Base-by-base conservation (phyloP, 495 filamentous ascomycete species). In the Neurospora sp. region DNA sequence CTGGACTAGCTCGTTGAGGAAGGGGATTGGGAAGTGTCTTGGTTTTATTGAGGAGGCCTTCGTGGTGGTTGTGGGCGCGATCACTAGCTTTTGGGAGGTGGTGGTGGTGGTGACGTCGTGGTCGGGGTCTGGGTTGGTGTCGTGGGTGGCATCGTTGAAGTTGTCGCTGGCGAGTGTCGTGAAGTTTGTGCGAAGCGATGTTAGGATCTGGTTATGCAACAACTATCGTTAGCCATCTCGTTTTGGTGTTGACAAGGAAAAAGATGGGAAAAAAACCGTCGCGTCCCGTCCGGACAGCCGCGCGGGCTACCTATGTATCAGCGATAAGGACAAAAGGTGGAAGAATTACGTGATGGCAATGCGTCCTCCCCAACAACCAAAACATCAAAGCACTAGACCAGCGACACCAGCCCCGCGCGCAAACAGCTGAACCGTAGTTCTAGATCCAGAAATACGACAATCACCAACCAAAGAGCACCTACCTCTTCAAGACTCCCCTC, bases 161-260 rank as follows among this genome's bases (percentile, higher is more conserved):
- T 61, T 14, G 14, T 6, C 0, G 27, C 1, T 35, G 27, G 53
- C 5, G 3, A 61, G 53, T 0, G 53, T 71, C 38, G 73, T 77
- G 70, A 82, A 78, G 73, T 84, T 76, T 71, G 84, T 79, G 72
- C 84, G 86, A 42, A 92, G 81, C 20, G 78, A 74, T 8, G 80
- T 76, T 39, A 87, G 81, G 70, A 87, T 75, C 83, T 86, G 71
- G 65, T 42, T 40, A 40, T 40, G 31, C 8, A 10, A 35, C 16
- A 41, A 22, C 35, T 22, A n/a, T 68, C 8, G 68, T 73, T 44
- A 73, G 73, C 41, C 59, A 42, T 41, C 22, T 45, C 31, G 3
- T 35, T 35, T 12, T 42, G 37, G 9, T 18, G 8, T 31, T 14
- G 16, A 39, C 37, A 18, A 44, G 37, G 7, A 10, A 27, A 59